Conservation (phyloP, 2,329 filamentous ascomycete genomes). For the Cyphellophora europaea region DNA sequence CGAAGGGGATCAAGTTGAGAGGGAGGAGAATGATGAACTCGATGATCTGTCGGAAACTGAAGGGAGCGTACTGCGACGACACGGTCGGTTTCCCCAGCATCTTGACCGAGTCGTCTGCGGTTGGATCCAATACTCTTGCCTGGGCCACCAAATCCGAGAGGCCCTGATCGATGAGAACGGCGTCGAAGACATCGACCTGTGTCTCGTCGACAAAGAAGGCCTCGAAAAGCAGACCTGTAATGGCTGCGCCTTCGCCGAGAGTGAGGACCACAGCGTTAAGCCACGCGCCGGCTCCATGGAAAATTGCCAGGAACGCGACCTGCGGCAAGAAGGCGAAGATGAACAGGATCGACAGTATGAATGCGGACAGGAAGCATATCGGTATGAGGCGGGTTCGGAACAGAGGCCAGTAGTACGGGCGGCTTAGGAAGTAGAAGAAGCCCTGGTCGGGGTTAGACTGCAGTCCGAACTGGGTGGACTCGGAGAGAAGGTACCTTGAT, state of each 20-base stretch:
- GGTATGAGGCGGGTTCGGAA: conserved; percentile 70
- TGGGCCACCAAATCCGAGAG: conserved; percentile 59
- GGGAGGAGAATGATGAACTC: conserved; percentile 73
- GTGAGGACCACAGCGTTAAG: conserved; percentile 79
- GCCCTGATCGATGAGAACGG: conserved; percentile 67
- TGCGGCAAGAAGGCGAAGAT: conserved; percentile 82
- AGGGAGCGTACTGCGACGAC: conserved; percentile 72
- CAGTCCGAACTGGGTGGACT: background rate
- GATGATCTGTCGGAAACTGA: conserved; percentile 80
- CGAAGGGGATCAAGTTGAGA: conserved; percentile 76
- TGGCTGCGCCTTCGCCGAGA: conserved; percentile 55
- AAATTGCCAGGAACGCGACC: conserved; percentile 78
- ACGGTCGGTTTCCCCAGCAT: conserved; percentile 74
- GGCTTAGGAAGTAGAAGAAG: conserved; percentile 69
- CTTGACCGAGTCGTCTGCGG: conserved; percentile 60
- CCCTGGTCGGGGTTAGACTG: conserved; percentile 40
- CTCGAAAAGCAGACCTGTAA: conserved; percentile 61
- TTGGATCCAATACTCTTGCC: conserved; percentile 55
- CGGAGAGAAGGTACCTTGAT: conserved; percentile 28
- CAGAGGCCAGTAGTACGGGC: conserved; percentile 74
- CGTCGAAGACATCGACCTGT: conserved; percentile 75
- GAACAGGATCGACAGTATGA: conserved; percentile 81
- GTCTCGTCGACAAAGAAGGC: conserved; percentile 75
- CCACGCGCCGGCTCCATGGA: conserved; percentile 82
- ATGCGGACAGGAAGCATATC: conserved; percentile 67